Evolutionary conservation across 257 asterid species (phyloP).

Genomic region (Jacaranda copaia): DNA sequence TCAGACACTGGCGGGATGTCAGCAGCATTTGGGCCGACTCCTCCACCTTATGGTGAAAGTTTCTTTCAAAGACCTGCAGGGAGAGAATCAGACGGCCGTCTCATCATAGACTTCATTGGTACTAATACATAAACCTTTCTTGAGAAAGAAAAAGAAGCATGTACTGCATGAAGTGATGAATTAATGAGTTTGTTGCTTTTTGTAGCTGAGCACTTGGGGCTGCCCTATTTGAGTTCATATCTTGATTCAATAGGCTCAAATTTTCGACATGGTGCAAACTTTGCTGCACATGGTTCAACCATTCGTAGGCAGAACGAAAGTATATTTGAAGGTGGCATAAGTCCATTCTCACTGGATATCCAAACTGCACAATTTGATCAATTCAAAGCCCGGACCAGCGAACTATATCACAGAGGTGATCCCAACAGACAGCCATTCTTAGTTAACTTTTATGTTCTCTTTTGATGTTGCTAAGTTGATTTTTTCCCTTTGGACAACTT

Average conservation of each 20-base stretch:
- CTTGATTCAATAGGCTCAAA: slow-evolving; percentile 53
- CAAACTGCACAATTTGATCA: slow-evolving; percentile 49
- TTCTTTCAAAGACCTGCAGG: slow-evolving; percentile 60
- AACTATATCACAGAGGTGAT: slow-evolving; percentile 49
- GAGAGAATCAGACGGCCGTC: slow-evolving; percentile 64
- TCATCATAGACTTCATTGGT: slow-evolving; percentile 66
- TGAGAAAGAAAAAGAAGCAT: too few relatives aligned
- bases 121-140: background rate
- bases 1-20: slow-evolving; percentile 69
- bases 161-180: background rate
- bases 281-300: slow-evolving; percentile 62
- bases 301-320: slow-evolving; percentile 41
- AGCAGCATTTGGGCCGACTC: slow-evolving; percentile 54
- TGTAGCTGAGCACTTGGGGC: slow-evolving; percentile 63
- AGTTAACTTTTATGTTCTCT: background rate
- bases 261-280: slow-evolving; percentile 62
- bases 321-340: slow-evolving; percentile 39
- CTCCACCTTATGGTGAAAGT: slow-evolving; percentile 51
- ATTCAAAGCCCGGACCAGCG: slow-evolving; percentile 46
- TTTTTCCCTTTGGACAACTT: background rate
- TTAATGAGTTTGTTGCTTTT: background rate
- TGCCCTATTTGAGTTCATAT: slow-evolving; percentile 59
- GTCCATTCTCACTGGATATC: slow-evolving; percentile 57
- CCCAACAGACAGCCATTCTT: background rate
- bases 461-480: background rate